Conservation (phyloP, 805 yeast genomes). For the Metschnikowia matae region DNA sequence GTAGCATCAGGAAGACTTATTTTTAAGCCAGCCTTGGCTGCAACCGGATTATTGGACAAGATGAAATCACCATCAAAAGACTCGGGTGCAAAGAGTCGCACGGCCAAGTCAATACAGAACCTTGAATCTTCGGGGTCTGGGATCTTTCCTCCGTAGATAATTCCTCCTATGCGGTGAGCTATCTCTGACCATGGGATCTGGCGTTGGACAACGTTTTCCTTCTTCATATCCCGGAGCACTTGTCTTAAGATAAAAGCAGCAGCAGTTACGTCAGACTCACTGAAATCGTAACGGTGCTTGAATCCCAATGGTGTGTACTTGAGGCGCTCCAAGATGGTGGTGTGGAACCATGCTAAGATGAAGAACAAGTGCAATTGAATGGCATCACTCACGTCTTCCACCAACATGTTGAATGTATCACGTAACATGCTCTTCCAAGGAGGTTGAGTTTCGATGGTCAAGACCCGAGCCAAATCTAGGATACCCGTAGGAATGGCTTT, state of each 20-base stretch:
- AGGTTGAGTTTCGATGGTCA: conserved; percentile 59
- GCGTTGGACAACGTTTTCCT: conserved; percentile 2
- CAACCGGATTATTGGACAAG: conserved; percentile 29
- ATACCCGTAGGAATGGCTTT: conserved; percentile 50
- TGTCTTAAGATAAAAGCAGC: conserved; percentile 43
- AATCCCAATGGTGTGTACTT: conserved; percentile 65
- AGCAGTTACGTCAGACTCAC: conserved; percentile 62
- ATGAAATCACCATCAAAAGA: conserved; percentile 43
- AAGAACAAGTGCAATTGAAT: conserved; percentile 40
- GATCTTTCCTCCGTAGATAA: conserved; percentile 67
- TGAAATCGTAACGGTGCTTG: conserved; percentile 59
- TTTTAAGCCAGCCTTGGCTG: conserved; percentile 9
- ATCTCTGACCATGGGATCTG: conserved; percentile 54
- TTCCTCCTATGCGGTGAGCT: conserved; percentile 44
- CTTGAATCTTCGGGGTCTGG: conserved; percentile 39
- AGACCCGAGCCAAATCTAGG: conserved; percentile 48
- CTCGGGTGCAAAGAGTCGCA: conserved; percentile 32
- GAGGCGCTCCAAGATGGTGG: conserved; percentile 54
- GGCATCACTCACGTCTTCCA: neutral
- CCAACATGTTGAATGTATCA: conserved; percentile 29
- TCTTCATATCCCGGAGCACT: conserved; percentile 24
- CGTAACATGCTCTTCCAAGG: conserved; percentile 50
- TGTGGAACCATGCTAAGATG: conserved; percentile 67
- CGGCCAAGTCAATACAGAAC: conserved; percentile 32
- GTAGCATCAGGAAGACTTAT: conserved; percentile 49